Evolutionary conservation across 441 rosid genomes (phyloP), one percentile per base, ranked within the genome.

Genomic region (Populus tomentosa): DNA sequence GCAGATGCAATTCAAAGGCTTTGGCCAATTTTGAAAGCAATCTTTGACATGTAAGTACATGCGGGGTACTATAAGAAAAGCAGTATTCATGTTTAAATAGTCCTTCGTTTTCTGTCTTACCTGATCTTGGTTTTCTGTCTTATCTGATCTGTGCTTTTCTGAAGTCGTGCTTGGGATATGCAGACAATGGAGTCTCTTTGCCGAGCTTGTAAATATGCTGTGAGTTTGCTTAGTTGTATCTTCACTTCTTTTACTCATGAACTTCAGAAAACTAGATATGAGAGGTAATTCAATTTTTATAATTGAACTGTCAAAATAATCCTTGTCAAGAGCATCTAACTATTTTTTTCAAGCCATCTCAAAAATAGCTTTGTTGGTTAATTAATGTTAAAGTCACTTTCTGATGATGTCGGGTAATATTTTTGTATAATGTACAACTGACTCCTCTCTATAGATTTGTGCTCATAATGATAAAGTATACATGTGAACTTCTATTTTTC

Each of bases 91-190:
- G 3, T 75, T n/a, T 42, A 70, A 21, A 71, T 61, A 67, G 70
- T 78, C 68, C 74, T 11, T 73, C 40, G 61, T 59, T 59, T 59
- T 59, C 36, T 61, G 40, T 1, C 69, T 76, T 63, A 26, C 61
- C 77, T 82, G 50, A 83, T 82, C 40, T 69, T 73, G 40, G 61
- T 59, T 59, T 59, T 59, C 36, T 61, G 40, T 1, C 69, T 76
- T 63, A 26, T 67, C 77, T 82, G 50, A 83, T 82, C 40, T 69
- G 71, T 79, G 16, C 80, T 84, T 77, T 79, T 75, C 61, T 86
- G 87, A 79, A 96, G 99, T 83, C 97, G 98, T 88, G 98, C 99
- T 77, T 97, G 99, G 98, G 99, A 94, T 86, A 90, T 91, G 99
- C 89, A 97, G 83, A 94, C 98, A 13, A 97, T 97, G 99, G 99